Conservation (phyloP, 73 alveolate species). For the Paramecium sexaurelia region DNA sequence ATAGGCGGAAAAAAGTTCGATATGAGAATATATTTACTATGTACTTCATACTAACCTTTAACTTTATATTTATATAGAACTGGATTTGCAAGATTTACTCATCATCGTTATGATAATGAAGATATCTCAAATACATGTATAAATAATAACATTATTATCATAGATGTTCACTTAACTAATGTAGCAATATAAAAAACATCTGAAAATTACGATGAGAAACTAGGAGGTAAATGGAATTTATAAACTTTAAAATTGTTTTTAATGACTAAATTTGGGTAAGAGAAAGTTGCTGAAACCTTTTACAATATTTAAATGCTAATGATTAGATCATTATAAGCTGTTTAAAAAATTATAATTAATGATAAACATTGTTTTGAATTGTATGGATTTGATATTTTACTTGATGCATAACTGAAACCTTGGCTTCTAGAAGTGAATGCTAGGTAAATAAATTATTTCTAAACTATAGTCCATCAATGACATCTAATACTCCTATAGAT, state of each 20-base stretch:
- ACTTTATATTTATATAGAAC: conserved; percentile 97
- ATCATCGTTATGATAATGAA: conserved; percentile 93
- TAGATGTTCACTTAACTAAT: conserved; percentile 94
- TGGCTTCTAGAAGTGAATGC: conserved; percentile 96
- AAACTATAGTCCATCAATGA: conserved; percentile 93
- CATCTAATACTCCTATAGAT: conserved; percentile 98
- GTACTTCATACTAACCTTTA: conserved; percentile 97
- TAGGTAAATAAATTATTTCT: not conserved
- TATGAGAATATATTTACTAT: conserved; percentile 98
- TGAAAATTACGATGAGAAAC: conserved; percentile 93
- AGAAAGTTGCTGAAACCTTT: conserved; percentile 94
- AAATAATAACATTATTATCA: not conserved
- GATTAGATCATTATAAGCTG: conserved; percentile 90
- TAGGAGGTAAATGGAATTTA: conserved; percentile 98
- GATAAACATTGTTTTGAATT: conserved; percentile 99
- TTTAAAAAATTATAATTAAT: conserved; percentile 95
- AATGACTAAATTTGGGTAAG: conserved; percentile 95
- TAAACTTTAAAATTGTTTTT: conserved; percentile 90
- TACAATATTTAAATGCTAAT: conserved; percentile 87
- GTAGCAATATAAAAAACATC: conserved; percentile 98
- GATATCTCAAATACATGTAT: conserved; percentile 91
- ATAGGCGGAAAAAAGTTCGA: conserved; percentile 99
- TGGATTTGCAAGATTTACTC: conserved; percentile 98
- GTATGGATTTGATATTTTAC: conserved; percentile 98
- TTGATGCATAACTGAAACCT: conserved; percentile 98